Conservation (phyloP, 148 eudicot genomes). For the Polygonum maritimum region DNA sequence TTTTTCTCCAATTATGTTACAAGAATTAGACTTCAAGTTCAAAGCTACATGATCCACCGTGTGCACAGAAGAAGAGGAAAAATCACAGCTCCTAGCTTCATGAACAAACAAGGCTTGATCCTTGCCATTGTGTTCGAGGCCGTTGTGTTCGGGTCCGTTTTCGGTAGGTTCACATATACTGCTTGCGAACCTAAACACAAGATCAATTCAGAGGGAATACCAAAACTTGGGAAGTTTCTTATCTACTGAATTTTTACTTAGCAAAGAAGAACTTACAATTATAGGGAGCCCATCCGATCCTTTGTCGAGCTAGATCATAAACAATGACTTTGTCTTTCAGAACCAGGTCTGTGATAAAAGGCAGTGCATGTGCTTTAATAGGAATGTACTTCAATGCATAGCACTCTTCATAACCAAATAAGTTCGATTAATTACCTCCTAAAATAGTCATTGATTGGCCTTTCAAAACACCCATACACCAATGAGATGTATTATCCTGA, state of each 20-base stretch:
- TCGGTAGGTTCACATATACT: slow-evolving; percentile 65
- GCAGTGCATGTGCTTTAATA: background rate
- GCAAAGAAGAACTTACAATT: slow-evolving; percentile 62
- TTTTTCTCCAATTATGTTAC: background rate
- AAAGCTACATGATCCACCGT: background rate
- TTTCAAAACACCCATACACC: slow-evolving; percentile 97
- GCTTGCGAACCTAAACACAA: slow-evolving; percentile 49
- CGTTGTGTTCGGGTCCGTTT: slow-evolving; percentile 39
- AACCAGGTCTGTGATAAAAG: slow-evolving; percentile 61
- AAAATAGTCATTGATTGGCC: slow-evolving; percentile 77
- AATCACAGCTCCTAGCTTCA: slow-evolving; percentile 12
- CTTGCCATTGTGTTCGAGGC: slow-evolving; percentile 33
- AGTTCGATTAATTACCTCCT: slow-evolving; percentile 47
- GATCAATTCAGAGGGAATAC: background rate
- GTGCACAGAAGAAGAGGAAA: slow-evolving; percentile 6
- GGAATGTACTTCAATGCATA: background rate
- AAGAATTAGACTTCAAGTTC: background rate
- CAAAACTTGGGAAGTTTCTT: background rate
- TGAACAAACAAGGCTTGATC: slow-evolving; percentile 12
- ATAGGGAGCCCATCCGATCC: slow-evolving; percentile 88
- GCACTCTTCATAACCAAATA: background rate
- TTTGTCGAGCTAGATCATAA: slow-evolving; percentile 79
- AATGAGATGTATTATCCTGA: slow-evolving; percentile 71
- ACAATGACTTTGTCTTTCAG: slow-evolving; percentile 75
- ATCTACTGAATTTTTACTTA: background rate